Percentiles rank a stretch among this genome's conserved stretches.
Evolutionary conservation across 78 protist genomes (phyloP).

Genomic region (Tieghemostelium lacteum): DNA sequence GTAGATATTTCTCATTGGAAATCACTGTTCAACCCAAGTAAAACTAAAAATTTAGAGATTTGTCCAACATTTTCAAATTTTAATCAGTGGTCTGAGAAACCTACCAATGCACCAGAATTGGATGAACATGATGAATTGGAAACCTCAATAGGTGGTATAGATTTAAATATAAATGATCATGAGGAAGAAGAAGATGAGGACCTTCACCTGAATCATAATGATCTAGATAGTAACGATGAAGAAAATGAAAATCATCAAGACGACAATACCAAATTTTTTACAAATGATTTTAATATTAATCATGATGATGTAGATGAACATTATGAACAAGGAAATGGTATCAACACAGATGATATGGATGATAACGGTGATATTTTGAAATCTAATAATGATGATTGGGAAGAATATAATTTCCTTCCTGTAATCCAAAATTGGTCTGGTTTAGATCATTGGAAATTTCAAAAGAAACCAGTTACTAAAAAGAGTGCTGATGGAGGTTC

Average conservation of each 20-base stretch:
- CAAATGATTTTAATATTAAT: background rate
- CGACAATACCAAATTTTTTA: background rate
- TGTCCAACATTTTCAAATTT: constrained; percentile 38
- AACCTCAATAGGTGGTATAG: constrained; percentile 43
- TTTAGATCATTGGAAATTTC: constrained; percentile 87
- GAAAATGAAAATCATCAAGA: constrained; percentile 2
- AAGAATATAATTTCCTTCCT: constrained; percentile 62
- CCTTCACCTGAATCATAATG: background rate
- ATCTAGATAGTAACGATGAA: background rate
- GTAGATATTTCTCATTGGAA: constrained; percentile 10
- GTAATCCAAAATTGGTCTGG: constrained; percentile 84
- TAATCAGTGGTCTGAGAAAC: constrained; percentile 25
- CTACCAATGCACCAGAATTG: background rate
- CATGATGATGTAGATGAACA: background rate
- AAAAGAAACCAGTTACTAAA: background rate
- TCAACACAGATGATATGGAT: background rate
- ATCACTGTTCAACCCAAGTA: background rate
- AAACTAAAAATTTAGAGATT: background rate
- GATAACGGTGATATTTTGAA: constrained; percentile 20
- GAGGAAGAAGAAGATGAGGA: constrained; percentile 25
- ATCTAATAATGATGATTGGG: constrained; percentile 13
- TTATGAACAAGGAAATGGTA: background rate
- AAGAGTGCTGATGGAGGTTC: background rate
- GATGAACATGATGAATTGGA: background rate
- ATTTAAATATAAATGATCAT: constrained; percentile 4